Base-by-base conservation (phyloP, 1,139 yeast genomes). In the Waltiozyma sp. region DNA sequence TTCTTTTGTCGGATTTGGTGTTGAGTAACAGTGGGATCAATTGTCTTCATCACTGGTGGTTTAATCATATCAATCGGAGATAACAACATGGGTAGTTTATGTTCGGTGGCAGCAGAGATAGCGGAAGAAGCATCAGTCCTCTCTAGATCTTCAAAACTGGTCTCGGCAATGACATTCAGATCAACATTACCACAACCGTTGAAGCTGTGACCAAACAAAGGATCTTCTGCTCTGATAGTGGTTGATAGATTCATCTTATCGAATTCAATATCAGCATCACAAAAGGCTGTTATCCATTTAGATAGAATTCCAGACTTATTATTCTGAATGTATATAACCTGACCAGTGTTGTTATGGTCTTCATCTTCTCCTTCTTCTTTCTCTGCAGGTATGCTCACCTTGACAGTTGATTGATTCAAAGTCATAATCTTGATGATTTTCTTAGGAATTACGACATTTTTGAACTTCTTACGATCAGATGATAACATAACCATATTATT, bases 281-380 rank as follows among this genome's bases (percentile, higher is more conserved):
- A 57, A 9, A 66, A 47, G 1, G 62, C 69, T 13, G 60, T 52
- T 4, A 54, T 52, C 71, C 71, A 66, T 51, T 63, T 66, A 42
- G 61, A 61, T 28, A 63, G 42, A 2, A 63, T 49, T n/a, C 48
- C 45, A 2, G 55, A 42, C 9, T 56, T 48, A 28, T 50, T 38
- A 37, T 60, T 56, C 15, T 53, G 54, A 5, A 63, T 43, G 39
- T 51, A 54, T 8, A 59, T 9, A 3, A 45, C 28, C 23, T 21
- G 23, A 26, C n/a, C 31, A 46, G 34, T 9, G 37, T 42, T 24
- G 42, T 49, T 19, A 15, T n/a, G n/a, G n/a, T n/a, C n/a, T n/a
- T n/a, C n/a, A n/a, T n/a, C n/a, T n/a, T n/a, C n/a, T n/a, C n/a
- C n/a, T n/a, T n/a, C n/a, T n/a, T n/a, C n/a, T n/a, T n/a, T n/a